Evolutionary conservation across 441 rosid species (phyloP).

Genomic region (Adansonia grandidieri): DNA sequence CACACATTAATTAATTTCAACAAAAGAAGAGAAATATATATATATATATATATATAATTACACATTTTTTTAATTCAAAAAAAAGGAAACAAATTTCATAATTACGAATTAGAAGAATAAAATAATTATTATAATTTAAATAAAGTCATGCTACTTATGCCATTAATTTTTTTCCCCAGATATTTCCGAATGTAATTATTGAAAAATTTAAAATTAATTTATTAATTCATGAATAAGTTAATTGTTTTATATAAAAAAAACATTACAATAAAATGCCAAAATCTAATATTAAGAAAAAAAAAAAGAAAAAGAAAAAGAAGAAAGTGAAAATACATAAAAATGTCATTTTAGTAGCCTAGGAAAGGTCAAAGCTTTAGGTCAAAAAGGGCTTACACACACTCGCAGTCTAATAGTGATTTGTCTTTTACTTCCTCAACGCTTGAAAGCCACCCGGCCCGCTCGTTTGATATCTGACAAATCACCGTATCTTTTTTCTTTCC

Average conservation of each 20-base stretch:
- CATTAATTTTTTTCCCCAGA: no score
- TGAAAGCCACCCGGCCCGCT: conserved; percentile 22
- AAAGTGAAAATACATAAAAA: not conserved
- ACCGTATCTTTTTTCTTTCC: conserved; percentile 22
- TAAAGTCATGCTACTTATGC: no score
- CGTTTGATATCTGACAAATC: conserved; percentile 16
- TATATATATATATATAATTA: not conserved
- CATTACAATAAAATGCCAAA: not conserved
- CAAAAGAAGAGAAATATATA: not conserved
- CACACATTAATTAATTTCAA: not conserved
- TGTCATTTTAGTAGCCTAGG: not conserved
- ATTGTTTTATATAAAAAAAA: not conserved
- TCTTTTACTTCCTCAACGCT: conserved; percentile 21
- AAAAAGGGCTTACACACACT: conserved; percentile 22
- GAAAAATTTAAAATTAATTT: not conserved
- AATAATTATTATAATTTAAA: not conserved
- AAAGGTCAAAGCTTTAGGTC: conserved; percentile 30
- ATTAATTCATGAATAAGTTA: no score
- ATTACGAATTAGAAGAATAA: not conserved
- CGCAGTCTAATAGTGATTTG: conserved; percentile 24
- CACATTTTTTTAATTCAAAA: no score
- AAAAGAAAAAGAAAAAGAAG: not conserved
- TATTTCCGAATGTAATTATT: not conserved
- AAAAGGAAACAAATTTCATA: not conserved
- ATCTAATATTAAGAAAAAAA: not conserved